Base-by-base conservation (phyloP, 208 protist species). In the Acanthamoeba lenticulata region DNA sequence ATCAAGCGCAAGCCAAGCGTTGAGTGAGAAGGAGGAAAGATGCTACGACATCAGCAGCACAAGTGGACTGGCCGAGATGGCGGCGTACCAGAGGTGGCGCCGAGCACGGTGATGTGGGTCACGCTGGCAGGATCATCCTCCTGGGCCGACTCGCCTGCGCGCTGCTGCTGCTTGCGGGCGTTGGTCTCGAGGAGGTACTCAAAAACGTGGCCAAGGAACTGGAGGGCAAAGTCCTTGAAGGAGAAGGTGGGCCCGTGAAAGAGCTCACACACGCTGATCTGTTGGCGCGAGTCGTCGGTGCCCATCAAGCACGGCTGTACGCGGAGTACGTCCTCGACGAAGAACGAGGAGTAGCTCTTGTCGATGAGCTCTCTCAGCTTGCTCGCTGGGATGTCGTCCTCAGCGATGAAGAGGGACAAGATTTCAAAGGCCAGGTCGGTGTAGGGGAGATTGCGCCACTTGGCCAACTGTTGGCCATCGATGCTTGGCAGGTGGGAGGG, bases 181-280 rank as follows among this genome's bases (percentile, higher is more conserved):
- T 49, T 95, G 24, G 34, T 93, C 29, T 52, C 15, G 32, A 98
- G 69, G 21, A 98, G 86, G 55, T 96, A 96, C 81, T 97, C 96
- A 57, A 98, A 97, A 5, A 98, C 92, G 74, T 97, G 95, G 27
- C 96, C 96, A 4, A 98, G 57, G 32, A 97, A 96, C 77, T 98
- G 97, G 55, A 98, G 95, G 32, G 97, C 97, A 4, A 98, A 96
- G 94, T 98, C 97, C 92, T 98, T 98, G 94, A 98, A 98, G 21
- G 96, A 95, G 94, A 96, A 97, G 11, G 97, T 98, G 55, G 97
- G 97, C 0, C 97, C 97, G 81, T 98, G 97, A 86, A 97, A 97
- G 40, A 98, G 95, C 92, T 98, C 97, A n/a, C 88, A 67, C 49
- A 92, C 88, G 60, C 74, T 49, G 60, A 74, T 24, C 60, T n/a